Conservation (phyloP, 495 filamentous ascomycete species). For the Daldinia decipiens region DNA sequence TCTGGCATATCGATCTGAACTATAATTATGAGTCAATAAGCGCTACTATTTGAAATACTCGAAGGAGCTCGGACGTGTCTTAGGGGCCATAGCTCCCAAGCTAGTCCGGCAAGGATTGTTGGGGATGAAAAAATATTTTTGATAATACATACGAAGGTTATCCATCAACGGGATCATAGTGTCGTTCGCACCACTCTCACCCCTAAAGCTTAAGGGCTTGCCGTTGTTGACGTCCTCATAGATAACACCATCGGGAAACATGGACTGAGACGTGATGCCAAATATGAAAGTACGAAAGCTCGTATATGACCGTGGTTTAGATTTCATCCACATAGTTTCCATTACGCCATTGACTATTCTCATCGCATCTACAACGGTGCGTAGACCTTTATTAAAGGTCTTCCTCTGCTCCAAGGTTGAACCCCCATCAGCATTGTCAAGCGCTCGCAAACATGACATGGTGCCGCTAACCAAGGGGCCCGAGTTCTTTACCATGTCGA, state of each 20-base stretch:
- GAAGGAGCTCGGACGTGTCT: background rate
- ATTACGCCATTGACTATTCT: slow-evolving; percentile 78
- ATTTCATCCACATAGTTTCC: slow-evolving; percentile 90
- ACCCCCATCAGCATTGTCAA: slow-evolving; percentile 50
- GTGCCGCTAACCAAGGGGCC: slow-evolving; percentile 74
- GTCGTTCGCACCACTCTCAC: slow-evolving; percentile 91
- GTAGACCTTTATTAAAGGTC: slow-evolving; percentile 71
- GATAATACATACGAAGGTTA: slow-evolving; percentile 62
- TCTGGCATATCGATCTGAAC: slow-evolving; percentile 80
- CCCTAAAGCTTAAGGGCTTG: slow-evolving; percentile 78
- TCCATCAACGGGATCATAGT: slow-evolving; percentile 87
- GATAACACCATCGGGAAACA: slow-evolving; percentile 90
- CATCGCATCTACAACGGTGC: slow-evolving; percentile 69
- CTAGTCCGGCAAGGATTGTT: too few species aligned
- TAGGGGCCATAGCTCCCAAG: too few species aligned
- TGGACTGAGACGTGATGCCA: slow-evolving; percentile 85
- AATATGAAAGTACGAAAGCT: slow-evolving; percentile 95
- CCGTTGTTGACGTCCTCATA: slow-evolving; percentile 81
- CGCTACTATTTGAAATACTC: background rate
- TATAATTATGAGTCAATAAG: background rate
- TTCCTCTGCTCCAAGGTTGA: slow-evolving; percentile 50
- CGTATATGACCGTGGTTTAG: slow-evolving; percentile 79
- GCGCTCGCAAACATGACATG: slow-evolving; percentile 69
- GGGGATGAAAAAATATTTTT: background rate
- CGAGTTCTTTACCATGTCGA: slow-evolving; percentile 86